Evolutionary conservation across 75 land plant genomes (phyloP).

Genomic region (Larix kaempferi): DNA sequence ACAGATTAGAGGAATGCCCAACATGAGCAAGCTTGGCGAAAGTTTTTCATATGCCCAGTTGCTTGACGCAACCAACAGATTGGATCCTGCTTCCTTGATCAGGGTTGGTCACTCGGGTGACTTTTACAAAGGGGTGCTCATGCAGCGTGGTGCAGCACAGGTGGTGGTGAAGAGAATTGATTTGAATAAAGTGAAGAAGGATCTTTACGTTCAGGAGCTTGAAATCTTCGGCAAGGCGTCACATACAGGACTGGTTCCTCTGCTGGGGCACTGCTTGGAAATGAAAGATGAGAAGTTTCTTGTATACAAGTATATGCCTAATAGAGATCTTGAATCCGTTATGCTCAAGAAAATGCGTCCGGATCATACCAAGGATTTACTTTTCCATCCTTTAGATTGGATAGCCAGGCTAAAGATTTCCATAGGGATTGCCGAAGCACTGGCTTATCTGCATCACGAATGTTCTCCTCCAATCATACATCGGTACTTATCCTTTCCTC

Average conservation of each 20-base stretch:
- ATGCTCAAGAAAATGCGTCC: conserved; percentile 4
- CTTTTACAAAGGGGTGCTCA: conserved; percentile 22
- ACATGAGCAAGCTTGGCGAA: conserved; percentile 10
- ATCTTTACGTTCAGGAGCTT: conserved; percentile 14
- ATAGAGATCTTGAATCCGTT: conserved; percentile 26
- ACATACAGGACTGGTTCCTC: conserved; percentile 22
- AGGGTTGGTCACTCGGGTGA: conserved; percentile 28
- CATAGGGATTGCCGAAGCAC: conserved; percentile 27
- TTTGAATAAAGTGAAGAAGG: conserved; percentile 7
- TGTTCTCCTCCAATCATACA: conserved; percentile 31
- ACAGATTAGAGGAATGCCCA: not conserved
- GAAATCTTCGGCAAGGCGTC: conserved; percentile 26
- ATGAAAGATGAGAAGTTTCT: conserved; percentile 21
- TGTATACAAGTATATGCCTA: conserved; percentile 29
- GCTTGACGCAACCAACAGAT: conserved; percentile 15
- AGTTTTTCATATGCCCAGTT: conserved; percentile 15
- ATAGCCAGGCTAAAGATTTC: conserved; percentile 31
- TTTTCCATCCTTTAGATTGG: conserved; percentile 23
- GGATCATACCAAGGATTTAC: not conserved
- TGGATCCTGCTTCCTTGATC: conserved; percentile 11
- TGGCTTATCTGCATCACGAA: conserved; percentile 26
- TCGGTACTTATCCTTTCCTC: conserved; percentile 11
- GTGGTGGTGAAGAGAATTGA: conserved; percentile 27
- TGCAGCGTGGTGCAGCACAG: conserved; percentile 1
- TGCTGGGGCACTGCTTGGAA: conserved; percentile 28